These are phyloP conservation scores for Infundibulicybe gibba DNA, from an alignment of 768 basidiomycete species.

Conservation along the genomic window DNA sequence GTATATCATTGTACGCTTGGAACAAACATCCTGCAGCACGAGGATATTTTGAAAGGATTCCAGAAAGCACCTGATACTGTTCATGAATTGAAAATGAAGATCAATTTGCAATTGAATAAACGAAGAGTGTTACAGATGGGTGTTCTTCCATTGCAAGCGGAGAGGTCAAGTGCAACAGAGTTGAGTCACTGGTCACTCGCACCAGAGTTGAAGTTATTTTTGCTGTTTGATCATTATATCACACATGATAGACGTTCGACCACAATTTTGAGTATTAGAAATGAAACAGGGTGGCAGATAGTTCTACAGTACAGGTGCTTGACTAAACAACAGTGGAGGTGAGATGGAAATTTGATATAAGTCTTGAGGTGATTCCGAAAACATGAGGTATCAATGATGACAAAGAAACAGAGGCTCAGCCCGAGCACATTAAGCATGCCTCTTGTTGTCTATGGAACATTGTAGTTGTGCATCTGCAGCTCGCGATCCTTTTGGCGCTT, in stretches of 20 bases:
- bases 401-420: slow-evolving; percentile 38
- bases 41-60: slow-evolving; percentile 58
- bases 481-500: slow-evolving; percentile 68
- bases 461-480: slow-evolving; percentile 77
- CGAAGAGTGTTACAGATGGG: slow-evolving; percentile 14
- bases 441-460: slow-evolving; percentile 93
- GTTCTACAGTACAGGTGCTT: too few relatives aligned
- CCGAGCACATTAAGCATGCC: slow-evolving; percentile 90
- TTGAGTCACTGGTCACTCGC: too few relatives aligned
- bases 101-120: background rate
- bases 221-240: too few relatives aligned
- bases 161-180: too few relatives aligned
- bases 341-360: too few relatives aligned
- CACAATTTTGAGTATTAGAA: too few relatives aligned
- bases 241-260: too few relatives aligned
- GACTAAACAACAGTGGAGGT: too few relatives aligned
- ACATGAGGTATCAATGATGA: too few relatives aligned
- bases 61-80: slow-evolving; percentile 45
- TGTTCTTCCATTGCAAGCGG: slow-evolving; percentile 15
- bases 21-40: slow-evolving; percentile 56
- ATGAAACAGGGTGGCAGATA: too few relatives aligned
- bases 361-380: too few relatives aligned
- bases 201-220: too few relatives aligned
- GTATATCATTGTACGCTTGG: slow-evolving; percentile 74
- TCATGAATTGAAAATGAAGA: slow-evolving; percentile 1